Conservation (phyloP, 495 filamentous ascomycete genomes). For the Sphaerosporella brunnea region DNA sequence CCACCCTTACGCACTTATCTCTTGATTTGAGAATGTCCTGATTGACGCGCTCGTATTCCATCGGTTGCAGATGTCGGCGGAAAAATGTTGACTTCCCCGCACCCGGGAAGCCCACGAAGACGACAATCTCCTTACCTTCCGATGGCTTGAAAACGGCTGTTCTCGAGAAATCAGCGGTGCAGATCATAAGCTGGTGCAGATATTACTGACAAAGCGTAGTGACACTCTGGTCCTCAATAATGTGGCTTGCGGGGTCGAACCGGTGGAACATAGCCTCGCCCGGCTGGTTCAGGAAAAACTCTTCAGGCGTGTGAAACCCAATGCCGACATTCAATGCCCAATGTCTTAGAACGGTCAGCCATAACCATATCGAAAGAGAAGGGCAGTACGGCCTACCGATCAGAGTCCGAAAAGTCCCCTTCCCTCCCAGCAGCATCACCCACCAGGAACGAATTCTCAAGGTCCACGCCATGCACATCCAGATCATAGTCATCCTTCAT, state of each 20-base stretch:
- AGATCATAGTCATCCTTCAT: constrained; percentile 57
- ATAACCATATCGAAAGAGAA: background rate
- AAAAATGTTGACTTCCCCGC: constrained; percentile 86
- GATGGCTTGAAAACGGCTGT: constrained; percentile 39
- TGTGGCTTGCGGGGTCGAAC: constrained; percentile 47
- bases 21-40: constrained; percentile 77
- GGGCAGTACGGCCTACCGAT: constrained; percentile 36
- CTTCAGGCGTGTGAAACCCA: constrained; percentile 69
- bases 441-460: constrained; percentile 58
- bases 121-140: constrained; percentile 52
- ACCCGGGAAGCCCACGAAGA: constrained; percentile 76
- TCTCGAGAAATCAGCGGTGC: background rate
- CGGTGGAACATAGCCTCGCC: constrained; percentile 43
- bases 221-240: background rate
- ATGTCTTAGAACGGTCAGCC: constrained; percentile 3
- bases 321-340: constrained; percentile 61
- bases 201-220: background rate
- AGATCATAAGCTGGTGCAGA: background rate
- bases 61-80: constrained; percentile 56
- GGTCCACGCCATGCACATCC: constrained; percentile 43
- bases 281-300: constrained; percentile 55
- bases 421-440: constrained; percentile 67
- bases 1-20: constrained; percentile 64
- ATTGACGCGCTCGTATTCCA: constrained; percentile 72
- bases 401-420: constrained; percentile 59